Conservation (phyloP, 2,329 filamentous ascomycete species). For the Calonectria ilicicola region DNA sequence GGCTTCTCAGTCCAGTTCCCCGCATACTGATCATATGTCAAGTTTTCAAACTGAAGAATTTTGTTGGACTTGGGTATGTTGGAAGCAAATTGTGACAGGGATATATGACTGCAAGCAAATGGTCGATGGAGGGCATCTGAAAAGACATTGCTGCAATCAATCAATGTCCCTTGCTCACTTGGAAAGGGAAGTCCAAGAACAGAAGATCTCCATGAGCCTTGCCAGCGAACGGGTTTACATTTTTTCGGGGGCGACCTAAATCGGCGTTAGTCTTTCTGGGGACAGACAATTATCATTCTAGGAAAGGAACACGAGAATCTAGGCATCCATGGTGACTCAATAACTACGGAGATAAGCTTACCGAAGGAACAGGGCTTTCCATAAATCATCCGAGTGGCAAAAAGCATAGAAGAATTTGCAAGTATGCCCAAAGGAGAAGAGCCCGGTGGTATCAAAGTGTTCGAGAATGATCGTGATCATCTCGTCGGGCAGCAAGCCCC, state of each 20-base stretch:
- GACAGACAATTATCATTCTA: conserved; percentile 16
- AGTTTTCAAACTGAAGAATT: conserved; percentile 76
- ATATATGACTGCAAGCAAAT: conserved; percentile 87
- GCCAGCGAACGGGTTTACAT: conserved; percentile 67
- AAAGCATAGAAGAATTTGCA: conserved; percentile 92
- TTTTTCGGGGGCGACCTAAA: conserved; percentile 46
- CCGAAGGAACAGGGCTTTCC: conserved; percentile 87
- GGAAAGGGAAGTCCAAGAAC: conserved; percentile 68
- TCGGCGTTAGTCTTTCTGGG: conserved; percentile 27
- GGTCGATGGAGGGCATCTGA: conserved; percentile 92
- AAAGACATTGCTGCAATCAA: conserved; percentile 84
- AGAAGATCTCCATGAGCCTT: conserved; percentile 86
- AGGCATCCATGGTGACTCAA: conserved; percentile 19
- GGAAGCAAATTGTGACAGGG: conserved; percentile 73
- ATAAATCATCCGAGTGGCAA: conserved; percentile 85
- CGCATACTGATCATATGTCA: conserved; percentile 81
- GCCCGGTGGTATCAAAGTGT: conserved; percentile 71
- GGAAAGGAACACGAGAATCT: conserved; percentile 11
- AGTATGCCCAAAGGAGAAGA: conserved; percentile 78
- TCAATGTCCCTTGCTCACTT: conserved; percentile 60
- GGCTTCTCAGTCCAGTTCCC: conserved; percentile 81
- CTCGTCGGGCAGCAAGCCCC: conserved; percentile 83
- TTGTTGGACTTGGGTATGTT: conserved; percentile 80
- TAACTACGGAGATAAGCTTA: conserved; percentile 64
- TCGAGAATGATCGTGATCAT: conserved; percentile 82